Conservation (phyloP, 345 rosid species). For the Durio zibethinus region DNA sequence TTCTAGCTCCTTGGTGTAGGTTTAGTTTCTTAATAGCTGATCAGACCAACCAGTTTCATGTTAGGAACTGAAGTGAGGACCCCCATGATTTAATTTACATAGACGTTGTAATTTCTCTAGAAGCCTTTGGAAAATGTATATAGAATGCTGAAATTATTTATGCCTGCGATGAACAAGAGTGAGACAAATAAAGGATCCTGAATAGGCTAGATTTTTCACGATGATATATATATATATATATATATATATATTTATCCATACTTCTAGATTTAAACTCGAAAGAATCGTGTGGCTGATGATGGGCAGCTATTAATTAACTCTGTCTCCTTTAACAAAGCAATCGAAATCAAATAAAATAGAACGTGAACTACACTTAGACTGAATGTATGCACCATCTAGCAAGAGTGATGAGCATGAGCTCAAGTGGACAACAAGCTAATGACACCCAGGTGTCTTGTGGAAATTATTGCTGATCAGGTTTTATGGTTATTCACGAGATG, state of each 20-base stretch:
- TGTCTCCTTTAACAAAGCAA: no score
- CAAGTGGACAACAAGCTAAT: not conserved
- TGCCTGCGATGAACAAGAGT: not conserved
- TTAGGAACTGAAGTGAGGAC: not conserved
- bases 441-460: no score
- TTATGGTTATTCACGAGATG: constrained; percentile 21
- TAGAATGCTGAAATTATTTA: not conserved
- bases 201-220: constrained; percentile 18
- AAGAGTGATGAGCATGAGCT: not conserved
- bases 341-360: no score
- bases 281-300: not conserved
- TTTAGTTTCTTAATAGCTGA: not conserved
- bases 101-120: not conserved
- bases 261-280: no score
- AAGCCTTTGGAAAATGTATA: not conserved
- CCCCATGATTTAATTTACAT: constrained; percentile 4
- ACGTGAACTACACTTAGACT: no score
- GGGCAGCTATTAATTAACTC: not conserved
- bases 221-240: no score
- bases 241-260: no score
- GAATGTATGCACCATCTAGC: not conserved
- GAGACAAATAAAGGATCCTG: not conserved
- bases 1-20: not conserved
- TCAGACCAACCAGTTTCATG: not conserved
- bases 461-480: not conserved